Evolutionary conservation across 1,284 basidiomycete species (phyloP).

Genomic region (Cutaneotrichosporon mucoides): DNA sequence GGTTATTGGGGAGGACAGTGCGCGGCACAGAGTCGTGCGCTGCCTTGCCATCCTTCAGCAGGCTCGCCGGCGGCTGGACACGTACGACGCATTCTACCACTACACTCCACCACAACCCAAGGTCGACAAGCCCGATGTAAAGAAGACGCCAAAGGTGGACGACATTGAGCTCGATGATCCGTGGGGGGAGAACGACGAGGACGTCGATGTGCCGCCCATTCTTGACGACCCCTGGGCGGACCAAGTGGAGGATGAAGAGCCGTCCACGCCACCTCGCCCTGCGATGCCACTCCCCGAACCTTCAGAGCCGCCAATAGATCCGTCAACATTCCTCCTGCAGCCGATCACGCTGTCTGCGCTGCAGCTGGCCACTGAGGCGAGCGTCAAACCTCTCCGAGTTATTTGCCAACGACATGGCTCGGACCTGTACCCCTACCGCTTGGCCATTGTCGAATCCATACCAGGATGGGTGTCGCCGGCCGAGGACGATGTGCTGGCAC

Average conservation of each 20-base stretch:
- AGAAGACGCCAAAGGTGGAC: background rate
- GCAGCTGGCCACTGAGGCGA: conserved; percentile 61
- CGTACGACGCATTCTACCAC: conserved; percentile 17
- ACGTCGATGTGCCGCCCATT: conserved; percentile 9
- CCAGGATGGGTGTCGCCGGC: conserved; percentile 65
- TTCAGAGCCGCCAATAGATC: conserved; percentile 25
- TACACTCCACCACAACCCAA: background rate
- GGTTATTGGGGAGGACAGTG: conserved; percentile 7
- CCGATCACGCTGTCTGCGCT: conserved; percentile 61
- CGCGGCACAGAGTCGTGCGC: conserved; percentile 3
- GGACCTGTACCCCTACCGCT: conserved; percentile 65
- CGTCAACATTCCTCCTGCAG: conserved; percentile 59
- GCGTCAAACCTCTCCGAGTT: conserved; percentile 58
- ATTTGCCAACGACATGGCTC: conserved; percentile 59
- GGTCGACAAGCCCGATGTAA: too few species aligned
- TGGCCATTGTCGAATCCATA: conserved; percentile 64
- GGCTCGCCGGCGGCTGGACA: conserved; percentile 14
- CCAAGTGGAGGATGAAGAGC: background rate
- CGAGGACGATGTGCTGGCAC: conserved; percentile 55
- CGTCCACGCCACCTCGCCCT: background rate
- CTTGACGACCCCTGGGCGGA: conserved; percentile 35
- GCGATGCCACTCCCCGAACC: background rate
- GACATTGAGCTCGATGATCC: conserved; percentile 61
- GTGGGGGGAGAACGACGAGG: conserved; percentile 58
- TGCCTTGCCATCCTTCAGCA: conserved; percentile 17